Percentiles rank a stretch among this genome's conserved stretches.
Evolutionary conservation across 306 rosid species (phyloP).

Genomic region (Erythrophleum fordii): DNA sequence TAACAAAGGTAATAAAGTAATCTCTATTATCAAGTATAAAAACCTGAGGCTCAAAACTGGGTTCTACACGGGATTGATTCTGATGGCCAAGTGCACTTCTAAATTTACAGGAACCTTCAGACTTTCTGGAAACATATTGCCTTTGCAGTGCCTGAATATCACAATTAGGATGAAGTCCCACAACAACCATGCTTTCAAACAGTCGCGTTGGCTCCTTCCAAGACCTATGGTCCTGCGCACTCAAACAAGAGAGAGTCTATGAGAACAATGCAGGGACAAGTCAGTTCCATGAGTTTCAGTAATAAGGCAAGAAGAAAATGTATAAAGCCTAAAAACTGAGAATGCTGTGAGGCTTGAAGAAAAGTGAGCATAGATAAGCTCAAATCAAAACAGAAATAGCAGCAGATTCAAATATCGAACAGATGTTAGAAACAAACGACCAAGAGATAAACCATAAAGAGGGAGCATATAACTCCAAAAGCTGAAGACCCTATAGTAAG

Average conservation of each 20-base stretch:
- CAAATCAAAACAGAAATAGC: slow-evolving; percentile 23
- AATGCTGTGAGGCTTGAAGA: slow-evolving; percentile 22
- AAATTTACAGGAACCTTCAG: slow-evolving; percentile 75
- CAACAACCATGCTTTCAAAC: slow-evolving; percentile 93
- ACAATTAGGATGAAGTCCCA: slow-evolving; percentile 93
- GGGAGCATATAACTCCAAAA: neutral
- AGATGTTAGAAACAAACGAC: slow-evolving; percentile 21
- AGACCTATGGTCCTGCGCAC: slow-evolving; percentile 86
- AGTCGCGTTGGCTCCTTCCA: slow-evolving; percentile 86
- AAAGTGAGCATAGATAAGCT: neutral
- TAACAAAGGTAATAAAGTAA: slow-evolving; percentile 23
- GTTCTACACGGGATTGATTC: slow-evolving; percentile 82
- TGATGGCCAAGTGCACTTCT: slow-evolving; percentile 75
- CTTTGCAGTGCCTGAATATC: slow-evolving; percentile 84
- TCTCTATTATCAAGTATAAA: slow-evolving; percentile 48
- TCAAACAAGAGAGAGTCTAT: slow-evolving; percentile 29
- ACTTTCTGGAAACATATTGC: slow-evolving; percentile 64
- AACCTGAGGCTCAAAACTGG: slow-evolving; percentile 96
- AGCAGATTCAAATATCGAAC: slow-evolving; percentile 17
- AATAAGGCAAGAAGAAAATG: slow-evolving; percentile 3
- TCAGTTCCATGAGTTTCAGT: slow-evolving; percentile 1
- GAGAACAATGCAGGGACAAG: slow-evolving; percentile 29
- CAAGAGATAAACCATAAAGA: slow-evolving; percentile 14
- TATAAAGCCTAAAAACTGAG: slow-evolving; percentile 16
- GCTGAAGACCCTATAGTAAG: neutral